Base-by-base conservation (phyloP, 495 filamentous ascomycete species). In the Penicillium arizonense region DNA sequence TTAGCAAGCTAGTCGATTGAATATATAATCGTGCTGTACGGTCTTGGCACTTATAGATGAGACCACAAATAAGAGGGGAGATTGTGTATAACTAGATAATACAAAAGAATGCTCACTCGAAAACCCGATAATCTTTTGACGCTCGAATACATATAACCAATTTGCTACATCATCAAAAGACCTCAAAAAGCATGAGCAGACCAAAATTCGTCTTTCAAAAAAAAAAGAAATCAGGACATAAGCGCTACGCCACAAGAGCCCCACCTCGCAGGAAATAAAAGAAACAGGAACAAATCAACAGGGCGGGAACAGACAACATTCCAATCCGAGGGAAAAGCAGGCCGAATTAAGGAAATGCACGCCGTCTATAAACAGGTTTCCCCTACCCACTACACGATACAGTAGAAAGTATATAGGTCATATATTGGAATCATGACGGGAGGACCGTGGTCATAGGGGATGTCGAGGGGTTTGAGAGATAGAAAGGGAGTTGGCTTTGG, bases 311-410 rank as follows among this genome's bases (percentile, higher is more conserved):
- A 46, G 30, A 37, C 26, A 26, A 55, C 13, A 50, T 50, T 50
- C 47, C 47, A 42, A 42, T 50, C 48, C 38, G 13, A 41, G 47
- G 42, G 39, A 30, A 48, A 44, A 33, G 39, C 52, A 39, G 26
- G 47, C 38, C 42, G 47, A 56, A 52, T 18, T 18, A 44, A 43
- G 48, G 57, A 28, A 52, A 59, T 56, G 50, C 61, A 59, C 59
- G 59, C 56, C 59, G 42, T 71, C 69, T 74, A 72, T 72, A 55
- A 63, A 69, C 59, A 68, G 59, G 46, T 54, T 59, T 30, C 35
- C 61, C 61, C 58, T 58, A 53, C 58, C 59, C 58, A 61, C 54
- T 54, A 63, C 59, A 56, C 63, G 59, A 54, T 58, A 56, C 60
- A 56, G 32, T 34, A 26, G 34, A n/a, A 46, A 24, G 35, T 7